Evolutionary conservation across 495 filamentous ascomycete species (phyloP).

Genomic region (Hypoxylon fragiforme): DNA sequence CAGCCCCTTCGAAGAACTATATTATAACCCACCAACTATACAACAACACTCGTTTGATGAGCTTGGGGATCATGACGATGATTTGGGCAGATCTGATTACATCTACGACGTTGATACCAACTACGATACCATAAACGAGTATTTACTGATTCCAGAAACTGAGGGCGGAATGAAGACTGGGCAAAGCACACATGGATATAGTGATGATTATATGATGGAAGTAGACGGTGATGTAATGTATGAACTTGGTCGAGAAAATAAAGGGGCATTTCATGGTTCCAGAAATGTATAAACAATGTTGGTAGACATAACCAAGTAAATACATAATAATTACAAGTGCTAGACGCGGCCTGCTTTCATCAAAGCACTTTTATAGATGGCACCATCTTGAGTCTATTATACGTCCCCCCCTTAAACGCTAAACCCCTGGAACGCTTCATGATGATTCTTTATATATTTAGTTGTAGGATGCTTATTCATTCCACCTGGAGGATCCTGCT

Average conservation of each 20-base stretch:
- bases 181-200: background rate
- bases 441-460: background rate
- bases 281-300: slow-evolving; percentile 27
- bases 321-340: slow-evolving; percentile 32
- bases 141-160: slow-evolving; percentile 3
- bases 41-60: too few relatives aligned
- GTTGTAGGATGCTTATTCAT: background rate
- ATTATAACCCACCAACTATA: too few relatives aligned
- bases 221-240: background rate
- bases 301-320: slow-evolving; percentile 25
- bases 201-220: background rate
- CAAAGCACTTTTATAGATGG: slow-evolving; percentile 26
- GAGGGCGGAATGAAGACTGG: too few relatives aligned
- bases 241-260: background rate
- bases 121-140: background rate
- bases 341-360: slow-evolving; percentile 36
- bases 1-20: background rate
- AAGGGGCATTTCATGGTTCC: background rate
- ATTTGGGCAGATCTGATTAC: background rate
- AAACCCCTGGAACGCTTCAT: background rate
- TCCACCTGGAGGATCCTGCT: background rate
- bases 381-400: slow-evolving; percentile 6
- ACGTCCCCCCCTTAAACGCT: background rate
- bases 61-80: background rate
- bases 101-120: background rate